These are phyloP conservation scores for Amanita phalloides DNA, from an alignment of 768 basidiomycete species.

Conservation along the genomic window DNA sequence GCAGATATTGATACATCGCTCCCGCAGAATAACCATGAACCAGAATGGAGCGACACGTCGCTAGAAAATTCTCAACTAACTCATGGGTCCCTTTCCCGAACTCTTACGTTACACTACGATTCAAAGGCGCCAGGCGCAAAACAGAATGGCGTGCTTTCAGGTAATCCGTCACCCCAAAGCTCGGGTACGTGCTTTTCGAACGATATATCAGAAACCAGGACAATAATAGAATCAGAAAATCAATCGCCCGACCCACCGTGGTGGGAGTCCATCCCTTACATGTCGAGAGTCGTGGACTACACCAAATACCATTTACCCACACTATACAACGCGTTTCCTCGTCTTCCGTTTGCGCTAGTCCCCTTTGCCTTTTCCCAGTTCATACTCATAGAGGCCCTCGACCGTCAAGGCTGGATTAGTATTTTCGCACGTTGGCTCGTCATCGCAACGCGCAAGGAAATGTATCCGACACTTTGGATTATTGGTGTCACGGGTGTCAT, in stretches of 20 bases:
- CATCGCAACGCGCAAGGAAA: slow-evolving; percentile 28
- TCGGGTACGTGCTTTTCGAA: not conserved
- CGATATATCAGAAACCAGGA: not conserved
- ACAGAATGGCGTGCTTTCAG: not conserved
- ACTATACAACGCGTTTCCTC: slow-evolving; percentile 48
- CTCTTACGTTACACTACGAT: too few species aligned
- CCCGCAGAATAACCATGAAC: not conserved
- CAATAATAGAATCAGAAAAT: too few species aligned
- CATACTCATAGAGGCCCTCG: slow-evolving; percentile 81
- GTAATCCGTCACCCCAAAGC: slow-evolving; percentile 4
- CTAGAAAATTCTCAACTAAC: not conserved
- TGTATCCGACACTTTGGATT: slow-evolving; percentile 48
- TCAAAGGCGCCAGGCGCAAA: too few species aligned
- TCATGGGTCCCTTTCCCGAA: slow-evolving; percentile 4
- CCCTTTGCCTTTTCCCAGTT: slow-evolving; percentile 95
- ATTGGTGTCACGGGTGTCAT: slow-evolving; percentile 65
- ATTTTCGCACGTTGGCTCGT: slow-evolving; percentile 67
- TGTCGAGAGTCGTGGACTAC: not conserved
- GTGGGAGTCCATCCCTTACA: not conserved
- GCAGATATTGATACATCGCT: not conserved
- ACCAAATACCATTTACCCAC: slow-evolving; percentile 37
- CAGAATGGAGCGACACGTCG: not conserved
- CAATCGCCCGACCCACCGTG: not conserved
- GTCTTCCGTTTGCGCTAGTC: slow-evolving; percentile 71
- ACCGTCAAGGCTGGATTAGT: slow-evolving; percentile 79